A percentile compares a stretch with the other conserved stretches of the same genome.
phyloP scores from a whole-genome alignment of 2,329 filamentous ascomycete species.

The Diaporthe longicolla region DNA sequence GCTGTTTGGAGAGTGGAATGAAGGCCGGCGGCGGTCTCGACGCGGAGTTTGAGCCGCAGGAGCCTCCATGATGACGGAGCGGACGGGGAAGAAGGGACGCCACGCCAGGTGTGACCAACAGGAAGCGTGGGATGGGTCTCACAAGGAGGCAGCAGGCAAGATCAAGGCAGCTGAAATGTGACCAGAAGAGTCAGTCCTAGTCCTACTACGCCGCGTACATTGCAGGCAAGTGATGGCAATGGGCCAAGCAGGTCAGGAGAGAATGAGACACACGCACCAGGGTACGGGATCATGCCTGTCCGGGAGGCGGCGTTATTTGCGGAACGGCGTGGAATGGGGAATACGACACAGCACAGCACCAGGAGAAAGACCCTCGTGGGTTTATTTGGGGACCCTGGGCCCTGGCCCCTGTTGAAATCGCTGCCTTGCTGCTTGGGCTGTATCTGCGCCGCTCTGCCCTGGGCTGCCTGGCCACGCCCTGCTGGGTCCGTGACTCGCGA shows the following conservation, averaged over 20 bases:
- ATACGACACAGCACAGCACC: constrained; percentile 12
- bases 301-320: constrained; percentile 30
- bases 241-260: constrained; percentile 14
- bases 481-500: constrained; percentile 28
- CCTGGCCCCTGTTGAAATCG: constrained; percentile 6
- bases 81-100: constrained; percentile 1
- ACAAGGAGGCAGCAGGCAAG: constrained; percentile 16
- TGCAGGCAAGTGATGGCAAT: background rate
- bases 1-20: constrained; percentile 33
- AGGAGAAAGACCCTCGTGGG: constrained; percentile 22
- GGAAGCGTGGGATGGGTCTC: constrained; percentile 1
- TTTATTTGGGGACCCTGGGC: background rate
- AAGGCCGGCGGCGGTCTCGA: constrained; percentile 45
- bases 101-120: constrained; percentile 9
- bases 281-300: constrained; percentile 36
- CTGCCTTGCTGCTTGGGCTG: constrained; percentile 2
- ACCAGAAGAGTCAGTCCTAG: constrained; percentile 12
- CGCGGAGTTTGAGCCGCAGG: constrained; percentile 44
- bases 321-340: constrained; percentile 16
- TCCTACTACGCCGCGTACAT: constrained; percentile 3
- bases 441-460: constrained; percentile 7
- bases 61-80: constrained; percentile 47
- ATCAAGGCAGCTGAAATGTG: constrained; percentile 32
- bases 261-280: constrained; percentile 33
- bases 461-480: background rate